Evolutionary conservation across 1,139 yeast species (phyloP).

Genomic region (Arxiozyma heterogenica): DNA sequence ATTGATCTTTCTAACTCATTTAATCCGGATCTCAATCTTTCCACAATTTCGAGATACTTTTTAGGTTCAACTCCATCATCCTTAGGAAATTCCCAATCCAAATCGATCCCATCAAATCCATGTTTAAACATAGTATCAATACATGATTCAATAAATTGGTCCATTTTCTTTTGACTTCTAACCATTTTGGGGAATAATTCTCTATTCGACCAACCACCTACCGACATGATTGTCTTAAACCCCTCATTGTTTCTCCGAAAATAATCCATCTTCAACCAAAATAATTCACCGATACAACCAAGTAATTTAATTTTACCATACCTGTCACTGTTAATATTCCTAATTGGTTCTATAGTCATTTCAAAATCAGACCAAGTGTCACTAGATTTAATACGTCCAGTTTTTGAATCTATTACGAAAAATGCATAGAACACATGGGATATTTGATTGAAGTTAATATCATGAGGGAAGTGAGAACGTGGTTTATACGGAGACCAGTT

Average conservation of each 20-base stretch:
- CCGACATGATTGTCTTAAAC: conserved; percentile 56
- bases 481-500: conserved; percentile 69
- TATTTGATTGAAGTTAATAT: conserved; percentile 47
- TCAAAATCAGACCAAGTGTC: conserved; percentile 66
- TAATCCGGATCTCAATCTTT: conserved; percentile 36
- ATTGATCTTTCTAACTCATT: conserved; percentile 32
- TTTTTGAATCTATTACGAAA: conserved; percentile 43
- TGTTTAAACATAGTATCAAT: conserved; percentile 41
- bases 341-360: conserved; percentile 18
- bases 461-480: conserved; percentile 53
- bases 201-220: conserved; percentile 83
- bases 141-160: conserved; percentile 44
- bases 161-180: conserved; percentile 32
- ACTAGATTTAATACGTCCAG: conserved; percentile 47
- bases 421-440: conserved; percentile 78
- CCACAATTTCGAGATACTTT: conserved; percentile 40
- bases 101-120: conserved; percentile 82
- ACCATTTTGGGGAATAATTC: conserved; percentile 44
- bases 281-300: conserved; percentile 54
- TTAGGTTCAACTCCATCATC: conserved; percentile 37
- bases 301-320: conserved; percentile 13
- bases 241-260: conserved; percentile 1
- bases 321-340: neutral
- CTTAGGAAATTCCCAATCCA: conserved; percentile 90
- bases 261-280: conserved; percentile 36